Evolutionary conservation across 2,329 filamentous ascomycete species (phyloP), one percentile per base, ranked within the genome.

Genomic region (Pyrenochaeta sp.): DNA sequence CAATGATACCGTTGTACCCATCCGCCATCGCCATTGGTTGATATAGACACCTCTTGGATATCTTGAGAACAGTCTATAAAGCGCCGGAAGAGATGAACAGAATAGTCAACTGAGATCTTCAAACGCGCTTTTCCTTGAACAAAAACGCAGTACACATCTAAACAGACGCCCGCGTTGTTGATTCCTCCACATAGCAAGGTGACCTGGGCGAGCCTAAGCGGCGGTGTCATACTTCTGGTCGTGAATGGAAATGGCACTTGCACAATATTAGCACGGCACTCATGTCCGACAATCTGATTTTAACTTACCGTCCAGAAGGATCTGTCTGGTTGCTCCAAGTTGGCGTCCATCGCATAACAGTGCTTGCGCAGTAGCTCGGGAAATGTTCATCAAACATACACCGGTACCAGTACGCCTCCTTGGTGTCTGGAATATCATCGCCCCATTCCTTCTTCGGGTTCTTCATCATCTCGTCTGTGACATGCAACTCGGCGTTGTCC

Each of bases 371-470:
- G 72, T 89, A 89, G 51, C 88, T 85, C 41, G 95, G 95, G 86
- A 98, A 99, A 79, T 96, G 94, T 84, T 99, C 94, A 77, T 99
- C 95, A 75, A 98, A 99, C 94, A 99, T 98, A 76, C 82, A 85
- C 69, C 95, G 89, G 82, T 99, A 99, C 95, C 95, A 99, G 84
- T 87, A 93, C 80, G 92, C 95, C 81, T 99, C 95, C 85, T 99
- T 99, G 72, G 90, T 93, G 73, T 97, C 93, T 9, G 95, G 96
- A 59, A 97, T 86, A 73, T 99, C 96, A 69, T 81, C 79, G 45
- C 92, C 94, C 96, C 96, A 99, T 78, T 97, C 92, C 11, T 91
- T 86, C 85, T 97, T 97, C 61, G 95, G 94, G 86, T 96, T 94
- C 84, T 93, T 93, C 90, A 99, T 92, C 90, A 98, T 92, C 83